phyloP scores from a whole-genome alignment of 1,139 yeast genomes.

The Yamadazyma spencermartinsiae region DNA sequence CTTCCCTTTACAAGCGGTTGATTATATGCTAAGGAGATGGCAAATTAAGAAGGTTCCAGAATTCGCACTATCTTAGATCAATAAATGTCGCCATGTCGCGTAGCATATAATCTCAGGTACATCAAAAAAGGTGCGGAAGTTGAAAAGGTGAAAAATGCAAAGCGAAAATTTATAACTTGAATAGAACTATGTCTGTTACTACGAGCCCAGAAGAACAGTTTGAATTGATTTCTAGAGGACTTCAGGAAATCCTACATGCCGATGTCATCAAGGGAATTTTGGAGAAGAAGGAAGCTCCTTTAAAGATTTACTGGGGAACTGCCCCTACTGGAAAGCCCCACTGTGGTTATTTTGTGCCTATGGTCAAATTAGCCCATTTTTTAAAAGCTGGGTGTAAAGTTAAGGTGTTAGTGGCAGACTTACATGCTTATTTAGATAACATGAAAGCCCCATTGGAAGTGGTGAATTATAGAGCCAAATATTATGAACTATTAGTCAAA shows the following conservation, averaged over 20 bases:
- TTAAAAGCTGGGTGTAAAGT: slow-evolving; percentile 96
- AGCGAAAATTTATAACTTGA: neutral
- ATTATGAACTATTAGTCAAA: slow-evolving; percentile 81
- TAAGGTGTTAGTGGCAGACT: slow-evolving; percentile 88
- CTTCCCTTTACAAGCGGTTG: neutral
- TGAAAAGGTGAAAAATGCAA: neutral
- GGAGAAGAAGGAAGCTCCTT: slow-evolving; percentile 77
- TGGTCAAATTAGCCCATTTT: slow-evolving; percentile 95
- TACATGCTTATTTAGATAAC: slow-evolving; percentile 96
- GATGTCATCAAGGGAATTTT: slow-evolving; percentile 85
- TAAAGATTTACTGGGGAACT: slow-evolving; percentile 91
- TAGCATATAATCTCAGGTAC: neutral
- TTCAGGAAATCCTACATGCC: slow-evolving; percentile 89
- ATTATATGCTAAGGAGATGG: neutral
- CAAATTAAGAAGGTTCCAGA: slow-evolving; percentile 6
- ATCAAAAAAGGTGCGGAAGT: neutral
- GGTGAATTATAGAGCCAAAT: slow-evolving; percentile 83
- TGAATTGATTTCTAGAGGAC: slow-evolving; percentile 75
- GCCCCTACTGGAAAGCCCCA: slow-evolving; percentile 91
- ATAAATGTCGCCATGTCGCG: neutral
- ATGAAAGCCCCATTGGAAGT: slow-evolving; percentile 98
- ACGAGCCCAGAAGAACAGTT: slow-evolving; percentile 62
- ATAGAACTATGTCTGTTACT: slow-evolving; percentile 20
- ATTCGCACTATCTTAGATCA: neutral
- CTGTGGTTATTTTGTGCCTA: slow-evolving; percentile 97